Evolutionary conservation across 2,329 filamentous ascomycete genomes (phyloP), one percentile per base, ranked within the genome.

Genomic region (Exophiala sideris): DNA sequence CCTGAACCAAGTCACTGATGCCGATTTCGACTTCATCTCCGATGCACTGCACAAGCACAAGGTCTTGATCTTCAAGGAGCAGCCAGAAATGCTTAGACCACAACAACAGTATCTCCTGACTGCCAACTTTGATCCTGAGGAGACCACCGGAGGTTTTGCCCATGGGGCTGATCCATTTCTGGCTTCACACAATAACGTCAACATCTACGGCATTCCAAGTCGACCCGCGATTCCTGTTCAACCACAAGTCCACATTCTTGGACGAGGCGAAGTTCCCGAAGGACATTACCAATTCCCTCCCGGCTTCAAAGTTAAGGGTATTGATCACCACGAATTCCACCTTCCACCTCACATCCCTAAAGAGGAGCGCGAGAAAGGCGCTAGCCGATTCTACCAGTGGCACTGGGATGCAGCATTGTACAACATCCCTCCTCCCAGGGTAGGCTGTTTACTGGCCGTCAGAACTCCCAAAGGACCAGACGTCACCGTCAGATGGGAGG

Each of bases 191-290:
- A 67, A 71, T 24, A 65, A 64, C n/a, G 50, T 69, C 16, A 66
- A 69, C 48, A 70, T 72, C 41, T 69, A 70, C 53, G 68, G 69
- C 18, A 66, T 71, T 9, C 69, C 54, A 3, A 63, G 56, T 47
- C 57, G 62, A 44, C 69, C 48, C 64, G 68, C 67, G 3, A 69
- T 71, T 33, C 68, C 69, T 6, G 65, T 63, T 1, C 69, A 71
- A 52, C 69, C 69, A 4, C 68, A 71, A 60, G 69, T 71, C 3
- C 69, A 72, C 48, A 71, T 72, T 42, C 63, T 72, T 20, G 69
- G 70, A 1, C 66, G 69, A 24, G 70, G 70, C 1, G 63, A 65
- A 8, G 46, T 71, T n/a, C 69, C 67, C 0, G 54, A 67, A 6
- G 58, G 62, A 18, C 67, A 72, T 58, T 71, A 67, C 48, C 64